phyloP scores from a whole-genome alignment of 495 filamentous ascomycete genomes.

The Penicillium diatomitis region DNA sequence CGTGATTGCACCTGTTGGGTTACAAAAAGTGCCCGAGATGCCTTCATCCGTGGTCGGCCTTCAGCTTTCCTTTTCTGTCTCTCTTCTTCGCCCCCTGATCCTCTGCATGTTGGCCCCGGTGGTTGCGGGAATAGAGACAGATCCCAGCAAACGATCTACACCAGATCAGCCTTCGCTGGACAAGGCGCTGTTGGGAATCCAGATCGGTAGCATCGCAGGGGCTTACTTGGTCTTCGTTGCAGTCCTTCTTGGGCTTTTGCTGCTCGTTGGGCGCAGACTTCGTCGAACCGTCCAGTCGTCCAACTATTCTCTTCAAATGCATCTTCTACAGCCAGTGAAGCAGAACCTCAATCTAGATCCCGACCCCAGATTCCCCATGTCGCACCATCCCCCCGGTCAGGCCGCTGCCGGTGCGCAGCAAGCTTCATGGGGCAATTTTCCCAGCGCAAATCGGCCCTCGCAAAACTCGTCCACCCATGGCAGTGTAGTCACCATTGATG shows the following conservation, averaged over 20 bases:
- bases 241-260: constrained; percentile 54
- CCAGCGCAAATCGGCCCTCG: constrained; percentile 24
- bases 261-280: constrained; percentile 53
- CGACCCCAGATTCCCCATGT: constrained; percentile 38
- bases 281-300: constrained; percentile 45
- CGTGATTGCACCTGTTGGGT: constrained; percentile 5
- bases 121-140: constrained; percentile 4
- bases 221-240: constrained; percentile 69
- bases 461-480: constrained; percentile 29
- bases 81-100: constrained; percentile 5
- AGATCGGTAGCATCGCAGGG: constrained; percentile 71
- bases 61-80: constrained; percentile 4
- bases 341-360: constrained; percentile 36
- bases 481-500: constrained; percentile 60
- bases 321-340: constrained; percentile 53
- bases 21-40: constrained; percentile 13
- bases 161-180: constrained; percentile 26
- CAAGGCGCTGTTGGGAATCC: constrained; percentile 53
- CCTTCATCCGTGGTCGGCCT: constrained; percentile 4
- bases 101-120: not conserved
- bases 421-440: constrained; percentile 35
- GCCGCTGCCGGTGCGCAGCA: constrained; percentile 22
- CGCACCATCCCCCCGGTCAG: constrained; percentile 34
- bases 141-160: constrained; percentile 5
- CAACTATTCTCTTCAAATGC: constrained; percentile 45